A percentile compares a stretch with the other conserved stretches of the same genome.
Conservation (phyloP, 306 rosid species). For the Rosa rugosa region DNA sequence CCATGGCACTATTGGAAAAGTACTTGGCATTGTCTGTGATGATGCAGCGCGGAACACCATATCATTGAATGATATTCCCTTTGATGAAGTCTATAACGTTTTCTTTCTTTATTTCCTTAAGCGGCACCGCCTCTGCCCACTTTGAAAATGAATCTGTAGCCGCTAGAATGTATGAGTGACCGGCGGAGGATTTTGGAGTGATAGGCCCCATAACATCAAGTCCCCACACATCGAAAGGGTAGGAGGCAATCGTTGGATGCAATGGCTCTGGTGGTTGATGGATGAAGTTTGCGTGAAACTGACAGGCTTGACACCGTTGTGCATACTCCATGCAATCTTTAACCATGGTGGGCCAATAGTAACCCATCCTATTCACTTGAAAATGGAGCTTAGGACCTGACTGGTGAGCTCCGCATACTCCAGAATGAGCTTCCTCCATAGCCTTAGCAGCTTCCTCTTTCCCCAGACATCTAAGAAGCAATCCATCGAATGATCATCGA, state of each 20-base stretch:
- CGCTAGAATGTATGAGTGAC: not conserved
- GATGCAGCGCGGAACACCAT: not conserved
- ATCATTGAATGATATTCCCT: fast-evolving
- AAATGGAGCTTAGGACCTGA: not conserved
- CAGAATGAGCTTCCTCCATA: too few species aligned
- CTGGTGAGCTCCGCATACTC: too few species aligned
- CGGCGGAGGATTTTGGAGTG: not conserved
- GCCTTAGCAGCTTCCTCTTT: too few species aligned
- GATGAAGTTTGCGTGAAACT: not conserved
- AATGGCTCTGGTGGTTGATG: not conserved
- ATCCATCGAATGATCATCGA: too few species aligned
- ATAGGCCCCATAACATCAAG: not conserved
- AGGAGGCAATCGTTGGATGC: not conserved
- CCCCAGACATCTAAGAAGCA: too few species aligned
- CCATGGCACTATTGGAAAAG: not conserved
- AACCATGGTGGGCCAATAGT: not conserved
- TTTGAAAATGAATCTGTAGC: not conserved
- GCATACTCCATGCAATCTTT: not conserved
- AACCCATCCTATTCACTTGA: not conserved
- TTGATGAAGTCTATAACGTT: not conserved
- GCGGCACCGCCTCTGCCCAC: not conserved
- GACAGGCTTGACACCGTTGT: not conserved
- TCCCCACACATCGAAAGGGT: not conserved
- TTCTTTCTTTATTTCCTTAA: not conserved
- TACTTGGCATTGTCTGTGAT: not conserved